Base-by-base conservation (phyloP, 2,329 filamentous ascomycete genomes). In the Botrytis byssoidea region DNA sequence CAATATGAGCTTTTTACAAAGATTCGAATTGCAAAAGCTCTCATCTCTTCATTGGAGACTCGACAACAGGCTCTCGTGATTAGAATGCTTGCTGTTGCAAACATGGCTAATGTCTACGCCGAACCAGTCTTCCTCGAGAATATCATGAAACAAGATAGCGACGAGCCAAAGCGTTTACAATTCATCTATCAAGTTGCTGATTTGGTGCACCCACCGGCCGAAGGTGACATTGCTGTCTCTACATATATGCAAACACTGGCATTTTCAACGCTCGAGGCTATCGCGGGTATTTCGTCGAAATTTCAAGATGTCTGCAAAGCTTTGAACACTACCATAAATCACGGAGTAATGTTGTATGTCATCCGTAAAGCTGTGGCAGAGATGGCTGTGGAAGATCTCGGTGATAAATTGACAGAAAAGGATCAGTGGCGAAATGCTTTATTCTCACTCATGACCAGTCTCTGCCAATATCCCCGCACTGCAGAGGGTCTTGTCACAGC, bases 241-340 rank as follows among this genome's bases (percentile, higher is more conserved):
- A 85, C 91, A 66, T 90, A 91, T 82, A 85, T 97, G 35, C 95
- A 98, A 82, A 93, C 93, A 3, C 90, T 95, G 74, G 93, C 94
- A 12, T 86, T 99, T 70, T 88, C 90, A 70, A 88, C 95, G 0
- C 86, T 99, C 69, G 94, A 98, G 81, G 93, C 93, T n/a, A 86
- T 99, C 73, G 90, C 93, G n/a, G 10, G 92, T 90, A 80, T 93
- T 93, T 81, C 91, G 92, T 85, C 87, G 73, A 95, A 94, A 80
- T 89, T 91, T 44, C 85, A 90, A 48, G 96, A 99, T 81, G 92
- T 99, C 37, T 91, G 94, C 76, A 91, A 93, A 60, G 94, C 96
- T n/a, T 85, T 99, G 60, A 97, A 94, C 79, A 93, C 97, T 71
- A 97, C 95, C 78, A 95, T 98, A 55, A 98, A 97, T 79, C 97